Conservation (phyloP, 192 early-diverging fungal species). For the Backusella sp. region DNA sequence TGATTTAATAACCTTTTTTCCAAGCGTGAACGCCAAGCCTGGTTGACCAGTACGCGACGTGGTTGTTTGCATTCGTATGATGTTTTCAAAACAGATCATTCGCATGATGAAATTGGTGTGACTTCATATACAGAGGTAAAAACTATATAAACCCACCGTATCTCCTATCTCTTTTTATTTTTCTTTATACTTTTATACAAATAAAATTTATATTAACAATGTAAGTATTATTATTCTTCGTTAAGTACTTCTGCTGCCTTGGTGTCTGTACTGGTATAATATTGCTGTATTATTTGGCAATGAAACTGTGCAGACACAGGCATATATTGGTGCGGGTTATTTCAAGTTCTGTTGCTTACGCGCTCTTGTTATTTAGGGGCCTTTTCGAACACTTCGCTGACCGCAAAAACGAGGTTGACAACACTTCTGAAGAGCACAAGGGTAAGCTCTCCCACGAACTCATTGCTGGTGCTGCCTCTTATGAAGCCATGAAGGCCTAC, state of each 20-base stretch:
- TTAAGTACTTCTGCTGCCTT: background rate
- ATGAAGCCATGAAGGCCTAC: slow-evolving; percentile 34
- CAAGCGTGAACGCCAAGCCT: background rate
- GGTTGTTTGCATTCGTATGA: background rate
- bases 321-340: background rate
- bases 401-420: slow-evolving; percentile 22
- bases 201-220: background rate
- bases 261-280: background rate
- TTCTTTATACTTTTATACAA: slow-evolving; percentile 1
- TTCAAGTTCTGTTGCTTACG: background rate
- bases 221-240: background rate
- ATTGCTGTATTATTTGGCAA: background rate
- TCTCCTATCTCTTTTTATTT: background rate
- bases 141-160: background rate
- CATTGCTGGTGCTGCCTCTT: slow-evolving; percentile 40
- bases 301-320: background rate
- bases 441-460: slow-evolving; percentile 35
- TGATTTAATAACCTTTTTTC: background rate
- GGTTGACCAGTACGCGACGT: background rate
- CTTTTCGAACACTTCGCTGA: slow-evolving; percentile 17
- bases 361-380: slow-evolving; percentile 23
- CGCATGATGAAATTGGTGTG: slow-evolving; percentile 3
- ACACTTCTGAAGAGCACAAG: slow-evolving; percentile 20
- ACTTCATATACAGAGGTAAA: background rate
- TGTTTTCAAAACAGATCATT: background rate